Percentiles rank a stretch among this genome's conserved stretches.
Evolutionary conservation across 306 rosid genomes (phyloP).

Genomic region (Cicer bijugum): DNA sequence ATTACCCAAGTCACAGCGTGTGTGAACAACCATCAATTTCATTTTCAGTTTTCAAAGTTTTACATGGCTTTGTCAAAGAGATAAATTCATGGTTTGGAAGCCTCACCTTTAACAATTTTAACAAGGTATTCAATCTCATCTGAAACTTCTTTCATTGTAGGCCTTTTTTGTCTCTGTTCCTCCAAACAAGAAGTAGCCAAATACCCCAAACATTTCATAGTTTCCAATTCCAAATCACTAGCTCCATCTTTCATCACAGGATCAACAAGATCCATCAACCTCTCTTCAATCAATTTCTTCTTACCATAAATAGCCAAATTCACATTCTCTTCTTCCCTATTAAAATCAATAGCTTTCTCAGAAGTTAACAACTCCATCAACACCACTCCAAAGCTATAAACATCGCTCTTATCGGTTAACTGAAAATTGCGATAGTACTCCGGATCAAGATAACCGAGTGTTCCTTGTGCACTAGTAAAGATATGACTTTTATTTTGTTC

Average conservation of each 20-base stretch:
- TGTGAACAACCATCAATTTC: too few species aligned
- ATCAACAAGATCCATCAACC: conserved; percentile 56
- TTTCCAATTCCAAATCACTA: conserved; percentile 49
- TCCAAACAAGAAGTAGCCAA: conserved; percentile 60
- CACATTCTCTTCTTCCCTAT: conserved; percentile 61
- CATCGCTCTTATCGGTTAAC: conserved; percentile 65
- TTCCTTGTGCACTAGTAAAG: conserved; percentile 60
- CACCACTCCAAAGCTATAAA: conserved; percentile 66
- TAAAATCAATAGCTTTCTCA: conserved; percentile 64
- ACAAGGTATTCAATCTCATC: conserved; percentile 58
- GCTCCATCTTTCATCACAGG: conserved; percentile 53
- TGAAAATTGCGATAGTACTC: conserved; percentile 57
- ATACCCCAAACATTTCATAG: conserved; percentile 55
- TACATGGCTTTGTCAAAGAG: too few species aligned
- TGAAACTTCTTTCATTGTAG: conserved; percentile 67
- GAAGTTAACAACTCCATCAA: conserved; percentile 58
- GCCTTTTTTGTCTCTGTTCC: conserved; percentile 59
- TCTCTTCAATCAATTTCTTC: conserved; percentile 51
- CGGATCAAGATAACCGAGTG: conserved; percentile 63
- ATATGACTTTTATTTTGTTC: conserved; percentile 52
- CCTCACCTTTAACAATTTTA: conserved; percentile 40
- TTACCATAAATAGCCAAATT: conserved; percentile 59
- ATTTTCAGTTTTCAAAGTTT: too few species aligned
- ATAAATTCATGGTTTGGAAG: not conserved
- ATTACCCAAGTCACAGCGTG: too few species aligned